Conservation (phyloP, 768 basidiomycete species). For the Podaxis sp. region DNA sequence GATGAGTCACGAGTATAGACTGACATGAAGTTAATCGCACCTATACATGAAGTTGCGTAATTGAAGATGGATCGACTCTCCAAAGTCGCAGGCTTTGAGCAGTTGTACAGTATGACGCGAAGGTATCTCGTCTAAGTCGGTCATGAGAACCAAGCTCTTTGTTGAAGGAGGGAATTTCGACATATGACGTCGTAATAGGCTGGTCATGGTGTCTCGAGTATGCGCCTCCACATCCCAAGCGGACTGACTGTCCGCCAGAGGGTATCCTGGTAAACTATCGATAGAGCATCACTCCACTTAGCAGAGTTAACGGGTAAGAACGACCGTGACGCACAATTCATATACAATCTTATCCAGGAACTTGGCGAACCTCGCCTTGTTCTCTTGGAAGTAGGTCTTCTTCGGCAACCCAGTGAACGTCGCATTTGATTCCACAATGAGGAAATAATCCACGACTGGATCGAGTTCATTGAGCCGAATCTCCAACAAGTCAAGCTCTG, state of each 20-base stretch:
- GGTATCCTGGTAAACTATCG: slow-evolving; percentile 42
- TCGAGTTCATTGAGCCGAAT: slow-evolving; percentile 62
- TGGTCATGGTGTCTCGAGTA: slow-evolving; percentile 49
- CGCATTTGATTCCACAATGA: slow-evolving; percentile 59
- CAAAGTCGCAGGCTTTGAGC: slow-evolving; percentile 52
- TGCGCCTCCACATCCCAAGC: slow-evolving; percentile 51
- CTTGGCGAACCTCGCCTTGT: slow-evolving; percentile 43
- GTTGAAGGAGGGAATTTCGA: slow-evolving; percentile 26
- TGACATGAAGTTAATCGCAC: slow-evolving; percentile 19
- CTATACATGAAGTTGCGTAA: slow-evolving; percentile 61
- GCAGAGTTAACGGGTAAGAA: not conserved
- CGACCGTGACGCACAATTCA: slow-evolving; percentile 33
- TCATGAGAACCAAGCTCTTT: slow-evolving; percentile 52
- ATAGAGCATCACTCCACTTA: not conserved
- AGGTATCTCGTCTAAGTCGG: slow-evolving; percentile 64
- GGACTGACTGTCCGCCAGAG: slow-evolving; percentile 38
- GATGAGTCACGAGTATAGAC: not conserved
- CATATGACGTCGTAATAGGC: slow-evolving; percentile 39
- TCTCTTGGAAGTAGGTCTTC: slow-evolving; percentile 45
- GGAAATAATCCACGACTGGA: slow-evolving; percentile 54
- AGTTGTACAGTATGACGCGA: slow-evolving; percentile 48
- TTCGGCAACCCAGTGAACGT: slow-evolving; percentile 64
- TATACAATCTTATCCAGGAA: slow-evolving; percentile 57
- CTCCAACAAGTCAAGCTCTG: slow-evolving; percentile 62
- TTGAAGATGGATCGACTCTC: slow-evolving; percentile 54